A percentile compares a stretch with the other conserved stretches of the same genome.
phyloP scores from a whole-genome alignment of 106 monocot genomes.

The Acorus calamus region DNA sequence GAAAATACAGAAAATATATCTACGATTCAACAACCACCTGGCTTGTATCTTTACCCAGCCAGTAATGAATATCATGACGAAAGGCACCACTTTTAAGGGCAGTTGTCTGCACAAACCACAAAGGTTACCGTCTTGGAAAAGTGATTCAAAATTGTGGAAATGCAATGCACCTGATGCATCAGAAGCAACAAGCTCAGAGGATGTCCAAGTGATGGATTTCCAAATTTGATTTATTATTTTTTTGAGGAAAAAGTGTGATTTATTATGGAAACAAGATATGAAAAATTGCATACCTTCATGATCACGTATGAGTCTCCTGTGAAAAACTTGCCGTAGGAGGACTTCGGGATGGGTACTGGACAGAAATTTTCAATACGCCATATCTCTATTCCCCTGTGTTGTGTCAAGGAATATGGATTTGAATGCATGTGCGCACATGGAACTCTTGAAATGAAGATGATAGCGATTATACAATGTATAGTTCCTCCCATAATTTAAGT shows the following conservation, averaged over 20 bases:
- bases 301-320: conserved; percentile 85
- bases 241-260: too few relatives aligned
- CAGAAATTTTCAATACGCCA: conserved; percentile 92
- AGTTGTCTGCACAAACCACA: conserved; percentile 20
- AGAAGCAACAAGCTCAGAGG: too few relatives aligned
- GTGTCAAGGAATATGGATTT: conserved; percentile 32
- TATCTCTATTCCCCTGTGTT: conserved; percentile 65
- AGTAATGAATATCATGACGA: conserved; percentile 50
- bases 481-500: too few relatives aligned
- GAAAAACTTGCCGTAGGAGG: conserved; percentile 83
- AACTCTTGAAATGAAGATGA: too few relatives aligned
- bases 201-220: too few relatives aligned
- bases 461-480: too few relatives aligned
- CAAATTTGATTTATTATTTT: too few relatives aligned
- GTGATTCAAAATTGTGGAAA: neutral
- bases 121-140: neutral
- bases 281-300: conserved; percentile 45
- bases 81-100: conserved; percentile 41
- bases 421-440: neutral
- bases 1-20: too few relatives aligned
- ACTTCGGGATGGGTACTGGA: conserved; percentile 63
- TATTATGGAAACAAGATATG: too few relatives aligned
- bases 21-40: conserved; percentile 20
- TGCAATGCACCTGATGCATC: too few relatives aligned
- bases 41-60: conserved; percentile 54